These are phyloP conservation scores for Aegilops tauschii DNA, from an alignment of 176 grass and related monocot genomes.

Conservation along the genomic window DNA sequence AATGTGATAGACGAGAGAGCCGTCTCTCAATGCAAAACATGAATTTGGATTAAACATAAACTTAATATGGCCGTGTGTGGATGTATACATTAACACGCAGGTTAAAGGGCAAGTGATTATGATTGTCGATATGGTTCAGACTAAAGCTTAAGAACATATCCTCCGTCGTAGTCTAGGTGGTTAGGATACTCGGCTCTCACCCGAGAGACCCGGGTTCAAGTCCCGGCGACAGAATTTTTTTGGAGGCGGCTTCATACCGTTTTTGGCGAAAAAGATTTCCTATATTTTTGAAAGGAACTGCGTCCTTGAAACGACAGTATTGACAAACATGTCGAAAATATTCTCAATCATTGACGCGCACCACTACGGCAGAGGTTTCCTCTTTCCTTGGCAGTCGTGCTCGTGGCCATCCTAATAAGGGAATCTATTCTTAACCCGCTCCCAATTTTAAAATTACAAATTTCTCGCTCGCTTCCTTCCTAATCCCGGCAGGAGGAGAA, in stretches of 20 bases:
- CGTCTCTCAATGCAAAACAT: neutral
- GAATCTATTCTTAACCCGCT: slow-evolving; percentile 20
- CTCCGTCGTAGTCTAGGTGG: slow-evolving; percentile 81
- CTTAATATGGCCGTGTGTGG: neutral
- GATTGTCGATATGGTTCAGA: neutral
- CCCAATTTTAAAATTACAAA: slow-evolving; percentile 17
- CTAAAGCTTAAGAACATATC: neutral
- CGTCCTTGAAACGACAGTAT: neutral
- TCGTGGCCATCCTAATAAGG: neutral
- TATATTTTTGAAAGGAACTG: too few relatives aligned
- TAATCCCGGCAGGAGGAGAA: slow-evolving; percentile 22
- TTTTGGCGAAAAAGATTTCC: too few relatives aligned
- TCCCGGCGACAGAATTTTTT: slow-evolving; percentile 58
- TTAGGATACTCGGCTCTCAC: slow-evolving; percentile 96
- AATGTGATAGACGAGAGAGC: neutral
- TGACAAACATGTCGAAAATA: neutral
- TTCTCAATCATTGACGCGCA: neutral
- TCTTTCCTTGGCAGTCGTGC: neutral
- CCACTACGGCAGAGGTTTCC: slow-evolving; percentile 8
- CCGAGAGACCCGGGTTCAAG: slow-evolving; percentile 72
- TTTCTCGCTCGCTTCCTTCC: slow-evolving; percentile 9
- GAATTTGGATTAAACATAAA: neutral
- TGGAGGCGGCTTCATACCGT: neutral
- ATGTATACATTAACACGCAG: neutral
- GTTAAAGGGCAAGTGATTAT: too few relatives aligned